Base-by-base conservation (phyloP, 2,329 filamentous ascomycete species). In the Cordyceps fumosorosea region DNA sequence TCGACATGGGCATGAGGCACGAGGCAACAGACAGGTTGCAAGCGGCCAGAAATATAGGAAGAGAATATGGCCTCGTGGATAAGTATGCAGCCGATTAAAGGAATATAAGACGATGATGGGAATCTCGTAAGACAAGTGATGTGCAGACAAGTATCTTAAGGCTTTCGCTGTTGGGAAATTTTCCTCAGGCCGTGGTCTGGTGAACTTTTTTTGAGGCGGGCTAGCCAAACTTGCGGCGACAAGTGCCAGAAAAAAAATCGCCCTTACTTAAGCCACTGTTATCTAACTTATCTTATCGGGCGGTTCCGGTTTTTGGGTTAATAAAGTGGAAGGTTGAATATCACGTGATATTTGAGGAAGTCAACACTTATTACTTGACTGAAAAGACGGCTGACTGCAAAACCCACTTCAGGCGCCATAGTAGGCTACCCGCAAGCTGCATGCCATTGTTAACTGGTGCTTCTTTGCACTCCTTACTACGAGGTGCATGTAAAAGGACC, bases 1-100 rank as follows among this genome's bases (percentile, higher is more conserved):
- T 81, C 64, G 84, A 84, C 81, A 86, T 85, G 64, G 70, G 68
- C 68, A 69, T 72, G 64, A 63, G 62, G 60, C 57, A 51, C 48
- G 55, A 53, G 53, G 37, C 22, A 22, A 20, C 5, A 10, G 20
- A 42, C 29, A 16, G 20, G 10, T 40, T 40, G 34, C n/a, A 24
- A 6, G 32, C 20, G 10, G 20, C 14, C 56, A 24, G 18, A 12
- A 42, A 24, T 56, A 34, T 42, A 10, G 10, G 6, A 22, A n/a
- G 12, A 44, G 42, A 18, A 48, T 10, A 3, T 14, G 14, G 29
- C 3, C 20, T 20, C 18, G 32, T 12, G 3, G 5, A 6, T 12
- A 5, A n/a, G 14, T 26, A 11, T 45, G n/a, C 5, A 16, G n/a
- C 40, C 12, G 14, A 11, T 6, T 8, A 3, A 14, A 26, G 8